A percentile compares a stretch with the other conserved stretches of the same genome.
These are phyloP conservation scores for Auriscalpium vulgare DNA, from an alignment of 768 basidiomycete species.

Conservation along the genomic window DNA sequence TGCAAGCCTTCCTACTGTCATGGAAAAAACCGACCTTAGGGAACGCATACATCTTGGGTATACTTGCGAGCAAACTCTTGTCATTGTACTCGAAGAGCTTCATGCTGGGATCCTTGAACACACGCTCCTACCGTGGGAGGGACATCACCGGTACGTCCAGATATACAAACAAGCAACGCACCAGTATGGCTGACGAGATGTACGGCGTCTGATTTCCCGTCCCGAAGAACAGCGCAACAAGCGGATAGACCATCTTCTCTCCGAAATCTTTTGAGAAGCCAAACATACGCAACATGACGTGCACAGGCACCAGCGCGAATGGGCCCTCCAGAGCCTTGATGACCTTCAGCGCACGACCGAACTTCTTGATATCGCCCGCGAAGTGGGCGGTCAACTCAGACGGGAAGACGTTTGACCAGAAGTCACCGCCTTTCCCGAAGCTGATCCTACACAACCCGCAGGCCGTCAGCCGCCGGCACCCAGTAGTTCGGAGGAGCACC, in stretches of 20 bases:
- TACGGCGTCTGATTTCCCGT: constrained; percentile 31
- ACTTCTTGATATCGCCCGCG: constrained; percentile 24
- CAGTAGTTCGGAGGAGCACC: neutral
- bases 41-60: constrained; percentile 31
- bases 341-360: constrained; percentile 23
- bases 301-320: constrained; percentile 27
- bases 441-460: constrained; percentile 18
- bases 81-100: constrained; percentile 26
- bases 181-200: constrained; percentile 27
- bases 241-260: constrained; percentile 29
- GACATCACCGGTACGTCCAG: neutral
- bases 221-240: constrained; percentile 29
- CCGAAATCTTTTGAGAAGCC: constrained; percentile 28
- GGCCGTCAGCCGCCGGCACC: neutral
- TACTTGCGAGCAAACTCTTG: constrained; percentile 24
- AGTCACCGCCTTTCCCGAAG: constrained; percentile 28
- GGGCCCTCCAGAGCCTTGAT: constrained; percentile 26
- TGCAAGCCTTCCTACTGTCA: too few relatives aligned
- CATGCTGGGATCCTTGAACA: constrained; percentile 30
- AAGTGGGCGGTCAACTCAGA: constrained; percentile 22
- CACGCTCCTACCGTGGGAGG: constrained; percentile 19
- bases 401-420: constrained; percentile 34
- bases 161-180: neutral
- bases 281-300: constrained; percentile 27
- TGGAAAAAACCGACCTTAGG: constrained; percentile 19